Evolutionary conservation across 768 basidiomycete genomes (phyloP), one percentile per base, ranked within the genome.

Genomic region (Podaxis sp.): DNA sequence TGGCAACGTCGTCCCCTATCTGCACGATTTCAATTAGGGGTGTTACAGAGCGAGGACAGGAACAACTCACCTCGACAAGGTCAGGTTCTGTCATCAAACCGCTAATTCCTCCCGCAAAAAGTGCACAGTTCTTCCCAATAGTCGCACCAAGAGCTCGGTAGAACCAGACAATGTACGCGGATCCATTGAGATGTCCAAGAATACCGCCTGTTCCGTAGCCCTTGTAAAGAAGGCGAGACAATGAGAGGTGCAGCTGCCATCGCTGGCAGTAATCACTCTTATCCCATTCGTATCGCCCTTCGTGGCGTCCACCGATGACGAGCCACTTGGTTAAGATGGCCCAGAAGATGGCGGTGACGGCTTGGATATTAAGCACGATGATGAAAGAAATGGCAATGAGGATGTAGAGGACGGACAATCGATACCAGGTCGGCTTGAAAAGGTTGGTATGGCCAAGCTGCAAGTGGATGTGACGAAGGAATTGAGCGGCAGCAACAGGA

Each of bases 51-150:
- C 2, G n/a, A 21, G 37, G 37, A 16, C 6, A 51, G 38, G 36
- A 38, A 5, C 21, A 18, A 59, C 68, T 42, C 53, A 76, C 76
- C 67, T 77, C 72, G 11, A 81, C 72, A 3, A 81, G 68, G 66
- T 81, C 79, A 21, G 79, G 78, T 62, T 81, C 79, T 1, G 78
- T 79, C 79, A 81, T 79, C 27, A 78, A 64, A 5, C 78, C 79
- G 4, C 66, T 57, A 27, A 70, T 75, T 16, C 79, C 77, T 25
- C 78, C 77, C 0, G 74, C 72, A 64, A 72, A 79, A 35, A 80
- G 70, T 2, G 72, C 63, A 57, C 75, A 76, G 63, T 80, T 75
- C 59, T 70, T 70, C 16, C 79, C 79, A 54, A 81, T 77, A 56
- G 70, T 77, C 11, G 78, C 76, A 23, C 79, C 79, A 25, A 79